Percentiles rank a stretch among this genome's conserved stretches.
Conservation (phyloP, 2,329 filamentous ascomycete species). For the Aspergillus luchuensis region DNA sequence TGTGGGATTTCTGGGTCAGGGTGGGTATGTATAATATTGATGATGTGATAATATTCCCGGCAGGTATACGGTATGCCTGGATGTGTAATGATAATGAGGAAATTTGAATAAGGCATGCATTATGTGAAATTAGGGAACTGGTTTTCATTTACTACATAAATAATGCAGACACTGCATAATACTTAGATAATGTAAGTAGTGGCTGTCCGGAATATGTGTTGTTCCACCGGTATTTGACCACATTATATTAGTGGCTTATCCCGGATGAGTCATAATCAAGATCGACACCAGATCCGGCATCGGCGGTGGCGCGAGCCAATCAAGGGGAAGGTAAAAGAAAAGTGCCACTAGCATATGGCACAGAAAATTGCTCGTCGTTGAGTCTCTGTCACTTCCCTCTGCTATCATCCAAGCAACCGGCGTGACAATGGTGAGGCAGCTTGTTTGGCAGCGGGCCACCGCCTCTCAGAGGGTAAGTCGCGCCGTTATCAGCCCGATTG, state of each 20-base stretch:
- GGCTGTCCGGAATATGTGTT: too few relatives aligned
- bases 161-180: too few relatives aligned
- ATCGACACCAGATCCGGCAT: conserved; percentile 4
- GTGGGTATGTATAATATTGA: too few relatives aligned
- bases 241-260: not conserved
- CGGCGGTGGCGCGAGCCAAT: conserved; percentile 14
- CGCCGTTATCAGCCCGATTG: not conserved
- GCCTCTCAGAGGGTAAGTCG: conserved; percentile 42
- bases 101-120: too few relatives aligned
- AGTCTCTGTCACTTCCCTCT: conserved; percentile 10
- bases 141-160: too few relatives aligned
- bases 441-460: conserved; percentile 42
- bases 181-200: too few relatives aligned
- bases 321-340: conserved; percentile 13
- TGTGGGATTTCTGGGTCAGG: too few relatives aligned
- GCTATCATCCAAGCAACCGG: conserved; percentile 14
- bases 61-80: too few relatives aligned
- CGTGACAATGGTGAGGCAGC: conserved; percentile 42
- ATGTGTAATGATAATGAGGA: too few relatives aligned
- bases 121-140: too few relatives aligned
- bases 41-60: too few relatives aligned
- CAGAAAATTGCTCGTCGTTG: conserved; percentile 15
- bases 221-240: too few relatives aligned
- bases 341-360: conserved; percentile 10
- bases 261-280: not conserved